Evolutionary conservation across 805 yeast genomes (phyloP), one percentile per base, ranked within the genome.

Genomic region (Sugiyamaella americana): DNA sequence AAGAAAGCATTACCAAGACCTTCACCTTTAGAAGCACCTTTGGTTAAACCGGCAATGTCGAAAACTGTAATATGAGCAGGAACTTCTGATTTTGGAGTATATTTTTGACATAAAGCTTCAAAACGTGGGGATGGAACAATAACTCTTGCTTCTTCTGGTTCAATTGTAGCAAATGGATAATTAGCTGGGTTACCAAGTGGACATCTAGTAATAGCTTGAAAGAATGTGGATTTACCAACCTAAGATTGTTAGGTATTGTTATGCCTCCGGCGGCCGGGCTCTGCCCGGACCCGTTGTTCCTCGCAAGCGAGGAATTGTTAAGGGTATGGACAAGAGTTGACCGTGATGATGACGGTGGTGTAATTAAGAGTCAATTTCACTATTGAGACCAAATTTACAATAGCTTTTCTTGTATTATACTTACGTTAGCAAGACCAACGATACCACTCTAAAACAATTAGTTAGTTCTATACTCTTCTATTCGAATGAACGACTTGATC

Each of bases 1-100:
- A 82, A 69, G 65, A 82, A 82, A 40, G 82, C 79, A 65, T 82
- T 82, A n/a, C 88, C 88, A 46, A 82, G 68, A 3, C 88, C 88
- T 50, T 79, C 83, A 39, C 87, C 87, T 37, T 68, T 65, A 18
- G 78, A 70, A 8, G 84, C 79, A 53, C 84, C 83, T 53, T 79
- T 69, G 17, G 82, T 80, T 40, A 82, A 70, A 5, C 88, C 87
- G 3, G 87, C 87, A 54, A 82, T 82, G 59, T 82, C 88, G 51
- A 72, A 79, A 11, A 82, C 70, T 34, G 79, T 78, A 48, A 81
- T 66, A 13, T 70, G 67, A 0, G 85, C 73, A 4, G 82, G 82
- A 5, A 80, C 66, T 41, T 69, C 68, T 49, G 72, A 72, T 38
- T 66, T 64, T 0, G 86, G 78, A 16, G 64, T 59, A 58, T 77